Evolutionary conservation across 73 alveolate species (phyloP).

Genomic region (Paraurostyla sp.): DNA sequence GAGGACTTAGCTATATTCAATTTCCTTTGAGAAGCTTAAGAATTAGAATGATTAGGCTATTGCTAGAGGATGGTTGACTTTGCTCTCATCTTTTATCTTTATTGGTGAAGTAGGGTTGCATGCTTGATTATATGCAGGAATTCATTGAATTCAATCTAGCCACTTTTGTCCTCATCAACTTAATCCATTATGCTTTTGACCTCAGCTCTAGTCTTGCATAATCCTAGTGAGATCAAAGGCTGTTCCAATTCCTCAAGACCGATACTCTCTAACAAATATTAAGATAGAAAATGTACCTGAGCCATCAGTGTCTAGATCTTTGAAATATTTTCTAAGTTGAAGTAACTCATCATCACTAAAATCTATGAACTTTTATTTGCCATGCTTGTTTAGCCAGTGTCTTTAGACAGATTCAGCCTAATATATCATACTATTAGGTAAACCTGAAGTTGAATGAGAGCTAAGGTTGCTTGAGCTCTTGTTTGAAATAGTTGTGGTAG

Average conservation of each 20-base stretch:
- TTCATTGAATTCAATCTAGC: constrained; percentile 88
- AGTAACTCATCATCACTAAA: constrained; percentile 71
- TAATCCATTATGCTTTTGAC: constrained; percentile 74
- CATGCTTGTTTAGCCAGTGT: constrained; percentile 83
- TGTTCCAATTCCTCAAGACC: constrained; percentile 91
- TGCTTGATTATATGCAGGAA: constrained; percentile 83
- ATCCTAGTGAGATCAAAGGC: constrained; percentile 89
- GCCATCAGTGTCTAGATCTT: constrained; percentile 80
- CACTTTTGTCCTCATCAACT: constrained; percentile 91
- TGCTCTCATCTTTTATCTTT: background rate
- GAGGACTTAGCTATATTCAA: background rate
- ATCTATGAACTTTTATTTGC: constrained; percentile 75
- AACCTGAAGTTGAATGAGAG: background rate
- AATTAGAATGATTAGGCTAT: background rate
- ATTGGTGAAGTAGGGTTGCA: background rate
- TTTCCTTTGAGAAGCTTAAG: too few relatives aligned
- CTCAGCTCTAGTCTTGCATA: constrained; percentile 86
- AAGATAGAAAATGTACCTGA: too few relatives aligned
- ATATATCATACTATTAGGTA: constrained; percentile 35
- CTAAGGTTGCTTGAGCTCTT: background rate
- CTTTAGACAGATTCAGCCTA: constrained; percentile 66
- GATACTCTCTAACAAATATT: too few relatives aligned
- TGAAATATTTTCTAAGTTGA: constrained; percentile 78
- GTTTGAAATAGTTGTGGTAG: background rate
- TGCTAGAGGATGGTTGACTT: background rate